Base-by-base conservation (phyloP, 371 early-diverging fungal genomes). In the Mucor plumbeus region DNA sequence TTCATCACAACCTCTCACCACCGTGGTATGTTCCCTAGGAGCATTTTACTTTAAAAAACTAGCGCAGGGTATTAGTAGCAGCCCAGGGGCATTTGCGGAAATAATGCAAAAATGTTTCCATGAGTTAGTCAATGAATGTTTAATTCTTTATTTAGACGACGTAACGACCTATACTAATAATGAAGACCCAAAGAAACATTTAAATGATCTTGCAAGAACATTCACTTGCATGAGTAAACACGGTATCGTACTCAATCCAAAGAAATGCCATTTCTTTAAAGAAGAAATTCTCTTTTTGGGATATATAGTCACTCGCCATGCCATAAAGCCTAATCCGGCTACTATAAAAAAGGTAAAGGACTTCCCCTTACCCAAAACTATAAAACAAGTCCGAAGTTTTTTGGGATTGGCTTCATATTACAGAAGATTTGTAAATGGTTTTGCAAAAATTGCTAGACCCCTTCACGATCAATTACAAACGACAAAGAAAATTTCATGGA, bases 11-110 rank as follows among this genome's bases (percentile, higher is more conserved):
- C 55, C 56, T 17, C 82, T 87, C 34, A 86, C 89, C 0, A 83
- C 85, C 0, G 86, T 88, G 66, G 54, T 67, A 0, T 80, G 83
- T 1, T 43, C 68, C 1, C 72, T 61, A 14, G 85, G 84, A 3
- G 67, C 65, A 0, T 74, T 44, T 36, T 56, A 61, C 9, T 83
- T 70, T 58, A 62, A 35, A 3, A 63, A 53, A 4, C 76, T 83
- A 69, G 81, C 79, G 0, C 75, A 80, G 38, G 79, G 80, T 75
- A 74, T 0, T 26, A 26, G 26, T 26, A 26, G 26, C 3, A 26
- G 26, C 26, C 26, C 26, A 26, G 26, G 26, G 26, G 74, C 74
- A 0, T 77, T 82, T 34, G 75, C 75, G 39, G 41, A 71, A 17
- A 13, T 75, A 7, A 73, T 81, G 74, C 75, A 84, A 58, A 13